A percentile compares a stretch with the other conserved stretches of the same genome.
phyloP scores from a whole-genome alignment of 192 early-diverging fungal genomes.

The Linnemannia zychae region DNA sequence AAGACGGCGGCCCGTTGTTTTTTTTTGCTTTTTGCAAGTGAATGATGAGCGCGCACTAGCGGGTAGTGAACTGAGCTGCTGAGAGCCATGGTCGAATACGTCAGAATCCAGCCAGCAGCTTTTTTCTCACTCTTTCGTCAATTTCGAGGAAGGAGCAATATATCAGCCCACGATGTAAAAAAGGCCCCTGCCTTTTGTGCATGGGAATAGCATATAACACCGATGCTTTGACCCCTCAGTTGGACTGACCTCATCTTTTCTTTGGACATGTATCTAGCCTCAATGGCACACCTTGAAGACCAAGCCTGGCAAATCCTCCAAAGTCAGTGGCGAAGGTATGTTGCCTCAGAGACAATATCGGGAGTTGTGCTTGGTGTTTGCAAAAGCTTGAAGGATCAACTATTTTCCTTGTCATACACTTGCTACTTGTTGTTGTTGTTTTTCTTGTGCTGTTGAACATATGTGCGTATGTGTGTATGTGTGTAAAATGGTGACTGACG shows the following conservation, averaged over 20 bases:
- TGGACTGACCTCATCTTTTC: constrained; percentile 3
- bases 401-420: neutral
- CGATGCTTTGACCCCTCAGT: neutral
- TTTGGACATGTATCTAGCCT: constrained; percentile 36
- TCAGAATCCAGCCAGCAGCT: neutral
- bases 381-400: neutral
- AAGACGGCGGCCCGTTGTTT: constrained; percentile 3
- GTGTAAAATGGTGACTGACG: neutral
- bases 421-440: neutral
- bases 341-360: neutral
- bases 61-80: neutral
- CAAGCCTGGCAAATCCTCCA: constrained; percentile 29
- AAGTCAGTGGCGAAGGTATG: constrained; percentile 49
- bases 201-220: neutral
- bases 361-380: neutral
- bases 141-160: neutral
- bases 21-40: neutral
- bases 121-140: neutral
- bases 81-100: neutral
- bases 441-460: neutral
- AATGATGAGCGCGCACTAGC: neutral
- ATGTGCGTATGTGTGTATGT: no score
- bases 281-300: constrained; percentile 55
- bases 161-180: neutral
- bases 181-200: neutral